Base-by-base conservation (phyloP, 1,284 basidiomycete genomes). In the Abortiporus biennis region DNA sequence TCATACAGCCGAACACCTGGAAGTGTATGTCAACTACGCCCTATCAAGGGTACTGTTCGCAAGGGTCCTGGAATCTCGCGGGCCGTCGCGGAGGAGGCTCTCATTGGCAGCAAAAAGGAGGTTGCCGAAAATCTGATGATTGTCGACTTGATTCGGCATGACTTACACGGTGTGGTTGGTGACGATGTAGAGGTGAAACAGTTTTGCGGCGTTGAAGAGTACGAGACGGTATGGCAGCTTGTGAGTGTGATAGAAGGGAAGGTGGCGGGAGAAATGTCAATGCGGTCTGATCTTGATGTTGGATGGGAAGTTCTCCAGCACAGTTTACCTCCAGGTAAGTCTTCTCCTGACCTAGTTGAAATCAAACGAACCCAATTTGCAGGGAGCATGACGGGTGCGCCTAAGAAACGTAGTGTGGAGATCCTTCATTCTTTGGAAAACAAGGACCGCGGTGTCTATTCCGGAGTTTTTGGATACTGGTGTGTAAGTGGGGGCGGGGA, bases 41-140 rank as follows among this genome's bases (percentile, higher is more conserved):
- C 94, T 1, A 98, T 99, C 65, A 99, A 98, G 59, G 95, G 95
- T 4, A 98, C 92, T 1, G 66, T 89, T 19, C 76, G 77, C 38
- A 88, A 87, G 58, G 74, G 66, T 4, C 74, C 76, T 12, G 71
- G 68, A 12, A 67, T 85, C 42, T 80, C 75, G 17, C 78, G 81
- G 8, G 72, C 71, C 24, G 67, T 74, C 27, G 85, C 85, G 6
- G 80, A 85, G 54, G 52, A 76, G 53, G 62, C 73, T 2, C 67
- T 99, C 23, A 69, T 74, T 17, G 80, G 79, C 4, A 93, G 90
- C 58, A 68, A 71, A 32, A 99, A 98, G 63, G 95, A 99, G 62
- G 80, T 95, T 1, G 95, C 94, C 0, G 95, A 98, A 66, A 99
- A 99, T 59, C 66, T 98, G 41, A 98, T 99, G 95, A 98, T 99